Evolutionary conservation across 805 yeast genomes (phyloP).

Genomic region (Jamesozyma gamospora): DNA sequence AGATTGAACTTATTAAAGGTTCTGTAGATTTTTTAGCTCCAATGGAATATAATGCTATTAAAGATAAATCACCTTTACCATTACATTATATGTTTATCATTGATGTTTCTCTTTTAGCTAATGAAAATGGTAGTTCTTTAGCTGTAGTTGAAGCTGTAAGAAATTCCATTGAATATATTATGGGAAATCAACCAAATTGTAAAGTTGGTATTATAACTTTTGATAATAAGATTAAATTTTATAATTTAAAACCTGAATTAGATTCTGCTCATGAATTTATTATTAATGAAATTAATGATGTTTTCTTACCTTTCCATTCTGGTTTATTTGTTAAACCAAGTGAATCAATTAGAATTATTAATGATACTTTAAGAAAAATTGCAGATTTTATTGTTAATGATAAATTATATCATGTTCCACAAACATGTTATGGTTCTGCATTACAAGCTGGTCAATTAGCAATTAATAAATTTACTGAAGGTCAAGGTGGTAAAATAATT

Average conservation of each 20-base stretch:
- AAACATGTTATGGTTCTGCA: constrained; percentile 75
- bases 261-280: constrained; percentile 50
- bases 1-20: constrained; percentile 61
- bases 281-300: constrained; percentile 49
- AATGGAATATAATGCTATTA: constrained; percentile 48
- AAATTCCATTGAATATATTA: constrained; percentile 35
- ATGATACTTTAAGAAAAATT: constrained; percentile 49
- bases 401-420: constrained; percentile 28
- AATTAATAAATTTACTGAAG: constrained; percentile 36
- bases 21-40: constrained; percentile 83
- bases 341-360: constrained; percentile 54
- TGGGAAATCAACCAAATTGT: constrained; percentile 31
- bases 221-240: constrained; percentile 64
- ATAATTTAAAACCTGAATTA: constrained; percentile 48
- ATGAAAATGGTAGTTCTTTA: constrained; percentile 42
- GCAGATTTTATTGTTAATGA: constrained; percentile 30
- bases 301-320: constrained; percentile 62
- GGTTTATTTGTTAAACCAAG: constrained; percentile 77
- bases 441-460: constrained; percentile 56
- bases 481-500: constrained; percentile 79
- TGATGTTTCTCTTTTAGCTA: constrained; percentile 56
- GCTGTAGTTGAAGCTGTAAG: constrained; percentile 64
- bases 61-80: constrained; percentile 34
- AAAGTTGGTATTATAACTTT: constrained; percentile 66
- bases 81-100: constrained; percentile 64